Percentiles rank a stretch among this genome's conserved stretches.
These are phyloP conservation scores for Bocquillonia castaneifolia DNA, from an alignment of 441 rosid genomes.

Conservation along the genomic window DNA sequence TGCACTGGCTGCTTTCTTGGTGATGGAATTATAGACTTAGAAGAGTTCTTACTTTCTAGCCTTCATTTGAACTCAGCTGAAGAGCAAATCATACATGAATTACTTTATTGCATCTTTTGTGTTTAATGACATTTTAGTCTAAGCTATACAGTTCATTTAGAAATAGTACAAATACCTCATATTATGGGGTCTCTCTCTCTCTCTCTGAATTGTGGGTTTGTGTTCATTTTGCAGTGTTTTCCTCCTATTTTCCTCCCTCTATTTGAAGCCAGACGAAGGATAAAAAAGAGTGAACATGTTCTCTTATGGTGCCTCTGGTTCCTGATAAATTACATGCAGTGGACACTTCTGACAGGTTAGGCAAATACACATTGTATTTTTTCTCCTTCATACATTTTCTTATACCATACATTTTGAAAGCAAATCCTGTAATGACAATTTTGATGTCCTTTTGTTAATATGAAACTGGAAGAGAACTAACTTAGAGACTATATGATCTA, in stretches of 20 bases:
- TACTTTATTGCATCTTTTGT: not conserved
- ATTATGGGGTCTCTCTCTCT: not conserved
- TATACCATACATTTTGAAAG: slow-evolving; percentile 20
- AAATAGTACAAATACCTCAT: not conserved
- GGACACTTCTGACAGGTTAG: slow-evolving; percentile 45
- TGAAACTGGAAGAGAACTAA: slow-evolving; percentile 27
- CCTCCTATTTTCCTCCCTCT: slow-evolving; percentile 5
- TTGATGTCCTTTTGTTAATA: slow-evolving; percentile 31
- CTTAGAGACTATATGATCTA: not conserved
- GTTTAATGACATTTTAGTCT: not conserved
- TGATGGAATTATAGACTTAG: not conserved
- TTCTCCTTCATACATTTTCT: slow-evolving; percentile 16
- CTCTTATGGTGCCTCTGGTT: slow-evolving; percentile 23
- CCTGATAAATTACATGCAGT: slow-evolving; percentile 19
- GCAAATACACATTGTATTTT: slow-evolving; percentile 29
- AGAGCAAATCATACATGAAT: not conserved
- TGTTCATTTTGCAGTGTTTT: slow-evolving; percentile 15
- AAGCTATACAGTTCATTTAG: not conserved
- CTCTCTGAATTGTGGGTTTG: not conserved
- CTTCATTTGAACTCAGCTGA: not conserved
- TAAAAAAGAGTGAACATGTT: slow-evolving; percentile 29
- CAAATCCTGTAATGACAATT: slow-evolving; percentile 25
- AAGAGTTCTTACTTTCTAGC: not conserved
- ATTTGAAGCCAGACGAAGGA: slow-evolving; percentile 34
- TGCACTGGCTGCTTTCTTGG: not conserved